Percentiles rank a stretch among this genome's conserved stretches.
Evolutionary conservation across 2,329 filamentous ascomycete species (phyloP).

Genomic region (Aureobasidium uvarum): DNA sequence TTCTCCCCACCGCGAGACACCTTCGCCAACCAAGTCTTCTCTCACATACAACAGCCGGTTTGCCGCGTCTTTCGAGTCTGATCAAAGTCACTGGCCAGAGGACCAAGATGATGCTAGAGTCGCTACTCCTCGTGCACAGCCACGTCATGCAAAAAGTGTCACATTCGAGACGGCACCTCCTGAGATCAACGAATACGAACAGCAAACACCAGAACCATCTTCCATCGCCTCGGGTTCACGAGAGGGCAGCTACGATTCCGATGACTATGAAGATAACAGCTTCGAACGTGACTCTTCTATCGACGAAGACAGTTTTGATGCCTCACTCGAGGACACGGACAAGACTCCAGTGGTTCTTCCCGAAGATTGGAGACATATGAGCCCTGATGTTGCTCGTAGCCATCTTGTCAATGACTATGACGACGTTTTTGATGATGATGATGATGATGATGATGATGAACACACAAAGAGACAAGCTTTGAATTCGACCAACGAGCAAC

Average conservation of each 20-base stretch:
- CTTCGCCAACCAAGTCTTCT: slow-evolving; percentile 88
- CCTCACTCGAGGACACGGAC: slow-evolving; percentile 89
- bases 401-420: slow-evolving; percentile 57
- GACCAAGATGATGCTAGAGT: slow-evolving; percentile 57
- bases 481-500: slow-evolving; percentile 48
- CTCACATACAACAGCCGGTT: slow-evolving; percentile 64
- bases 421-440: slow-evolving; percentile 59
- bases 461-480: slow-evolving; percentile 54
- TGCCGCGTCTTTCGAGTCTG: slow-evolving; percentile 66
- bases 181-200: slow-evolving; percentile 96
- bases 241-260: slow-evolving; percentile 87
- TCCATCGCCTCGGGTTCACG: slow-evolving; percentile 86
- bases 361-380: slow-evolving; percentile 88
- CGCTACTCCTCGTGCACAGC: slow-evolving; percentile 65
- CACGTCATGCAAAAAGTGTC: slow-evolving; percentile 91
- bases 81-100: slow-evolving; percentile 63
- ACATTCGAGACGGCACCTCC: slow-evolving; percentile 94
- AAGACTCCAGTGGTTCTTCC: slow-evolving; percentile 98
- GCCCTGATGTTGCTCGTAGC: slow-evolving; percentile 59
- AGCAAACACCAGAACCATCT: slow-evolving; percentile 95
- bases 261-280: slow-evolving; percentile 67
- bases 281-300: slow-evolving; percentile 59
- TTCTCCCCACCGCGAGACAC: slow-evolving; percentile 63
- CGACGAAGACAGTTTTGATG: slow-evolving; percentile 80
- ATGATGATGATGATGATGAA: slow-evolving; percentile 37